These are phyloP conservation scores for Aspergillus terreus DNA, from an alignment of 2,329 filamentous ascomycete genomes.

Conservation along the genomic window DNA sequence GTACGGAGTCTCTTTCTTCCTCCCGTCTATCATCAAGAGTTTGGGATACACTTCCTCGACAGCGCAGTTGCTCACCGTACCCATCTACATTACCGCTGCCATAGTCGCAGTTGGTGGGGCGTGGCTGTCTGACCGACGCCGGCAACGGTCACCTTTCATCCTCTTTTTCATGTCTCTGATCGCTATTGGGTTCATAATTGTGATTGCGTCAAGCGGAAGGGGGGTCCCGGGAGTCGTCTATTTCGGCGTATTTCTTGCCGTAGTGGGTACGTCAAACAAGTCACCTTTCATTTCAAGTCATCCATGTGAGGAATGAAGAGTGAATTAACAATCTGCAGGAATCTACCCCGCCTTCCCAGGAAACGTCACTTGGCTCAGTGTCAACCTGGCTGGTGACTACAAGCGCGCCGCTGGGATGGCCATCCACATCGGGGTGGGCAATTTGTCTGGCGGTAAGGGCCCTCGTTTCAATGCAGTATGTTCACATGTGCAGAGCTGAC, in stretches of 20 bases:
- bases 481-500: background rate
- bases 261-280: slow-evolving; percentile 33
- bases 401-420: slow-evolving; percentile 61
- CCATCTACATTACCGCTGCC: slow-evolving; percentile 40
- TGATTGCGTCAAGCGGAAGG: slow-evolving; percentile 31
- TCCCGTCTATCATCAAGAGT: slow-evolving; percentile 41
- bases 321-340: slow-evolving; percentile 20
- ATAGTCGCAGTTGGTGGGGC: slow-evolving; percentile 43
- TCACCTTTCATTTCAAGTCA: background rate
- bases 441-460: slow-evolving; percentile 38
- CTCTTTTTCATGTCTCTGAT: slow-evolving; percentile 52
- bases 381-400: slow-evolving; percentile 56
- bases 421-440: slow-evolving; percentile 60
- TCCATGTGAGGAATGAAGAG: background rate
- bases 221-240: slow-evolving; percentile 43
- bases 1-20: slow-evolving; percentile 40
- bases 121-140: slow-evolving; percentile 55
- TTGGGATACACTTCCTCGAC: slow-evolving; percentile 38
- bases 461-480: background rate
- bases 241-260: slow-evolving; percentile 47
- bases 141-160: slow-evolving; percentile 55
- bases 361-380: slow-evolving; percentile 55
- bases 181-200: slow-evolving; percentile 56
- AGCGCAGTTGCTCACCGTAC: slow-evolving; percentile 40
- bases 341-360: slow-evolving; percentile 47